Evolutionary conservation across 1,139 yeast genomes (phyloP).

Genomic region (Scheffersomyces illinoinensis): DNA sequence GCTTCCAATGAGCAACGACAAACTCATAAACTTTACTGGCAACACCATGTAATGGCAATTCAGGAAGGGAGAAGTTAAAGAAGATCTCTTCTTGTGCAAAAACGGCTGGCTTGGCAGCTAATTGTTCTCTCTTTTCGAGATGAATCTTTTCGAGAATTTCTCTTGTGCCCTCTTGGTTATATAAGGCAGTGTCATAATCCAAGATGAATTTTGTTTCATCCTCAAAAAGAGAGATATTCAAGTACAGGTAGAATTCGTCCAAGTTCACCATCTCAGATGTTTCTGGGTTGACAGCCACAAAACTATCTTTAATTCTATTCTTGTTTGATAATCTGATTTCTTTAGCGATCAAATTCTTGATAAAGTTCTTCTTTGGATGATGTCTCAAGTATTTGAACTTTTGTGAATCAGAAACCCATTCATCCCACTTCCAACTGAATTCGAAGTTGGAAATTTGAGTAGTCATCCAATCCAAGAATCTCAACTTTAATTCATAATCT

Average conservation of each 20-base stretch:
- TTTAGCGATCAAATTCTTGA: constrained; percentile 77
- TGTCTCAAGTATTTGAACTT: constrained; percentile 37
- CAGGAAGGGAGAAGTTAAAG: constrained; percentile 36
- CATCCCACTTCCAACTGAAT: constrained; percentile 98
- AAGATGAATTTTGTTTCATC: constrained; percentile 27
- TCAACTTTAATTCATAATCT: constrained; percentile 73
- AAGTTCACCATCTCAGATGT: constrained; percentile 26
- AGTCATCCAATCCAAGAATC: constrained; percentile 90
- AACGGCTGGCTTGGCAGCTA: constrained; percentile 24
- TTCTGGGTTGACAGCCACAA: constrained; percentile 52
- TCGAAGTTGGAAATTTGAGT: constrained; percentile 92
- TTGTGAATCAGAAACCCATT: constrained; percentile 71
- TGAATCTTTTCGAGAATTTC: constrained; percentile 30
- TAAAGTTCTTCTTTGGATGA: constrained; percentile 76
- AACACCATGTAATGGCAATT: constrained; percentile 38
- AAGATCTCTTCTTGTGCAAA: constrained; percentile 46
- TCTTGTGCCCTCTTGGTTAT: constrained; percentile 24
- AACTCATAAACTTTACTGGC: constrained; percentile 45
- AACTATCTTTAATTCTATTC: constrained; percentile 69
- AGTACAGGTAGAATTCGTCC: constrained; percentile 63
- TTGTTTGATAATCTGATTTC: constrained; percentile 77
- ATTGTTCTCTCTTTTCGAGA: constrained; percentile 31
- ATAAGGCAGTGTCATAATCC: constrained; percentile 39
- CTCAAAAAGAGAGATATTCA: constrained; percentile 46
- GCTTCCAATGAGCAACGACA: constrained; percentile 42